Evolutionary conservation across 345 rosid genomes (phyloP).

Genomic region (Geranium rotundifolium): DNA sequence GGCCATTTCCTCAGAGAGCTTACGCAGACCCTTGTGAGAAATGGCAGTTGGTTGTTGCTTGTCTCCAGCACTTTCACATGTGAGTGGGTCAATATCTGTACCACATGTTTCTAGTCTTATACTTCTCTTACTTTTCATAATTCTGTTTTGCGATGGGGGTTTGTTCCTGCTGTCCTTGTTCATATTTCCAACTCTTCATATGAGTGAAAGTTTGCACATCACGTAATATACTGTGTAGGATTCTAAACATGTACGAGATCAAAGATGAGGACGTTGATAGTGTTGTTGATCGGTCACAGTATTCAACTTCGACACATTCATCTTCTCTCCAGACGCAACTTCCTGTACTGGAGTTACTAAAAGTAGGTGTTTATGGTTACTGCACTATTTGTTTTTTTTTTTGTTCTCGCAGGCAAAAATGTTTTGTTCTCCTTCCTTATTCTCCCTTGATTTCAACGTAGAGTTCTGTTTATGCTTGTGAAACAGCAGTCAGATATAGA

Average conservation of each 20-base stretch:
- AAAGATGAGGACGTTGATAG: constrained; percentile 68
- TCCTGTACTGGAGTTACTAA: constrained; percentile 76
- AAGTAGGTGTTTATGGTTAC: constrained; percentile 32
- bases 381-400: constrained; percentile 3
- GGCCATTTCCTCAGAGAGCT: constrained; percentile 89
- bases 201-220: constrained; percentile 1
- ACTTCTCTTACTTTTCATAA: not conserved
- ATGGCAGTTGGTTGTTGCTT: constrained; percentile 86
- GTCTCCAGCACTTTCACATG: constrained; percentile 95
- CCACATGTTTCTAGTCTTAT: constrained; percentile 4
- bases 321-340: constrained; percentile 67
- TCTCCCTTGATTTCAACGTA: too few species aligned
- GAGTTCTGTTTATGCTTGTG: too few species aligned
- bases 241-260: constrained; percentile 69
- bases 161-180: not conserved
- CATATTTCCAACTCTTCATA: not conserved
- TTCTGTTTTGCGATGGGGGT: not conserved
- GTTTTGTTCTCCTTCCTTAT: not conserved
- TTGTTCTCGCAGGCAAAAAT: constrained; percentile 1
- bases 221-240: constrained; percentile 36
- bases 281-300: constrained; percentile 43
- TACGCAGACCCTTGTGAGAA: constrained; percentile 89
- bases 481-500: too few species aligned
- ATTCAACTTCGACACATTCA: constrained; percentile 29
- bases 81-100: constrained; percentile 19